Percentiles rank a stretch among this genome's conserved stretches.
These are phyloP conservation scores for Nyctanthes arbortristis DNA, from an alignment of 257 asterid species.

Conservation along the genomic window DNA sequence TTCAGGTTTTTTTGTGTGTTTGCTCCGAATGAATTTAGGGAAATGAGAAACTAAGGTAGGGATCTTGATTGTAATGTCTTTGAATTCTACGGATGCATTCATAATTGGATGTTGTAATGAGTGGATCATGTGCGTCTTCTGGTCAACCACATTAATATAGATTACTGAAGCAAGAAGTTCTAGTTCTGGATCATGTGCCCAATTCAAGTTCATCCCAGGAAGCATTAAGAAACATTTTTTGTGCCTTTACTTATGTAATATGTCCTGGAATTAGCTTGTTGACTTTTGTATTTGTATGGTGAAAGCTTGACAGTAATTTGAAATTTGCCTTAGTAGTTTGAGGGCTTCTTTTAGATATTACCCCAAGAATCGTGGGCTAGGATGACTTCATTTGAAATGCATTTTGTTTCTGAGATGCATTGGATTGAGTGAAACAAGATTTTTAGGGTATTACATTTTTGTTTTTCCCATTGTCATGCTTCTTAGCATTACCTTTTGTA, in stretches of 20 bases:
- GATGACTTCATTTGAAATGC: not conserved
- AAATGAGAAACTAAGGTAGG: not conserved
- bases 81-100: not conserved
- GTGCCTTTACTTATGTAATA: not conserved
- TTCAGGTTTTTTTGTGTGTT: not conserved
- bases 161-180: not conserved
- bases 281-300: not conserved
- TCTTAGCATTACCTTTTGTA: not conserved
- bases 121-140: conserved; percentile 1
- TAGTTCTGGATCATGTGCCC: not conserved
- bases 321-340: not conserved
- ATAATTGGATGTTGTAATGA: not conserved
- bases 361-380: not conserved
- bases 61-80: not conserved
- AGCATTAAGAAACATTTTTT: not conserved
- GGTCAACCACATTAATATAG: not conserved
- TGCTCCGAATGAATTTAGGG: not conserved
- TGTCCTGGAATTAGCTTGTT: not conserved
- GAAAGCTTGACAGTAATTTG: not conserved
- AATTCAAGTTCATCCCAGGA: too few species aligned
- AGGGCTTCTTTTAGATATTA: not conserved
- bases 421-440: not conserved
- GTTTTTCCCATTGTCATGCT: too few species aligned
- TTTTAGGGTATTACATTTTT: too few species aligned
- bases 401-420: conserved; percentile 1